Conservation (phyloP, 1,139 yeast species). For the Hansenula sp. region DNA sequence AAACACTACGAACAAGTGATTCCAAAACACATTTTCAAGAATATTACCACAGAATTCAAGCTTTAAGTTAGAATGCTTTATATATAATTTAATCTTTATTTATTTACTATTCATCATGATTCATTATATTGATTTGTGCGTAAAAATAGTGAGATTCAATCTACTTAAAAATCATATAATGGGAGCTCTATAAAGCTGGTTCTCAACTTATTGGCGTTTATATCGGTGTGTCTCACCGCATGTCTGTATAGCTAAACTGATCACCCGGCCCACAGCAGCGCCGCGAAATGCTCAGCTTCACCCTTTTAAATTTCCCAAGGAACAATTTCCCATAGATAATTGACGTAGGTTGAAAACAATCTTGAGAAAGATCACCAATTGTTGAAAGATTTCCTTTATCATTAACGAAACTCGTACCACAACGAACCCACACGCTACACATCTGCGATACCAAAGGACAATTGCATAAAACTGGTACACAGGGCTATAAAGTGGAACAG, state of each 20-base stretch:
- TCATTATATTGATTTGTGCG: too few species aligned
- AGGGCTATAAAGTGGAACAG: too few species aligned
- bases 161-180: too few species aligned
- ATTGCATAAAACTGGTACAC: background rate
- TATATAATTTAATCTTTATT: background rate
- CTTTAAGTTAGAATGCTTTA: background rate
- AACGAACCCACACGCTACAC: too few species aligned
- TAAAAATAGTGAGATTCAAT: too few species aligned
- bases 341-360: background rate
- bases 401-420: background rate
- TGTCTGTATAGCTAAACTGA: too few species aligned
- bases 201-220: too few species aligned
- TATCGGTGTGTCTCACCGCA: too few species aligned
- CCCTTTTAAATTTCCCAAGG: background rate
- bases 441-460: background rate
- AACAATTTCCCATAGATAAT: background rate
- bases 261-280: background rate
- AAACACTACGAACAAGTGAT: conserved; percentile 48
- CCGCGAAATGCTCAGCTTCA: background rate
- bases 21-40: conserved; percentile 23
- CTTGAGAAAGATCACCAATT: background rate
- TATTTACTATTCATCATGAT: background rate
- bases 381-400: background rate
- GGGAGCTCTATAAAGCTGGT: too few species aligned
- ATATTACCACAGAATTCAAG: conserved; percentile 16